These are phyloP conservation scores for Aureobasidium sp. DNA, from an alignment of 2,329 filamentous ascomycete species.

Conservation along the genomic window DNA sequence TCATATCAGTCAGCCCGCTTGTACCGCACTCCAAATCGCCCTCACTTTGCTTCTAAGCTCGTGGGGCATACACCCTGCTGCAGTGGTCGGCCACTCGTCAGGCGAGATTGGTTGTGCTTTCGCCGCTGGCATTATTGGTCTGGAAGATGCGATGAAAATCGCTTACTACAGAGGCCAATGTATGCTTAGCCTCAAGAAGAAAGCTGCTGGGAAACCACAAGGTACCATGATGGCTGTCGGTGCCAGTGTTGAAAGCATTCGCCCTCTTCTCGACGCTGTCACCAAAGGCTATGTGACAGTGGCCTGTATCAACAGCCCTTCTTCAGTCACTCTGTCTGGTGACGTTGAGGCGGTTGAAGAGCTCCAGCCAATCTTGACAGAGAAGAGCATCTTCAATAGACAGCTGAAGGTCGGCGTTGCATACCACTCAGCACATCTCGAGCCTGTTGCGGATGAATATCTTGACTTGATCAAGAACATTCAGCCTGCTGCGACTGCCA, in stretches of 20 bases:
- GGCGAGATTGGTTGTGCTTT: conserved; percentile 28
- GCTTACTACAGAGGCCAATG: conserved; percentile 19
- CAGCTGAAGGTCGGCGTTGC: neutral
- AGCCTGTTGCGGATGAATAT: neutral
- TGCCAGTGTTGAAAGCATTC: conserved; percentile 14
- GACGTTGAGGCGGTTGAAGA: conserved; percentile 19
- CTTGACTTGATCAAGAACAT: conserved; percentile 2
- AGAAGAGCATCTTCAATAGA: conserved; percentile 10
- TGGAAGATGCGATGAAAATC: conserved; percentile 16
- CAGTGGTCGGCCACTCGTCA: conserved; percentile 24
- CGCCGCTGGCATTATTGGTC: conserved; percentile 16
- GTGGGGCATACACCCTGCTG: conserved; percentile 17
- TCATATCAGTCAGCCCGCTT: conserved; percentile 37
- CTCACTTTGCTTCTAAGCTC: conserved; percentile 33
- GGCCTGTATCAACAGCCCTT: conserved; percentile 31
- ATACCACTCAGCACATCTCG: conserved; percentile 2
- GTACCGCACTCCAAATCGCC: conserved; percentile 47
- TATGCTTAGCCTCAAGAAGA: conserved; percentile 5
- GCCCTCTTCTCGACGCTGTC: conserved; percentile 15
- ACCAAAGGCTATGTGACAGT: conserved; percentile 12
- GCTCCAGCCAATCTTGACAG: conserved; percentile 3
- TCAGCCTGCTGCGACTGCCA: neutral
- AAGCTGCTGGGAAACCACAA: neutral
- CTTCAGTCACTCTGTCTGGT: conserved; percentile 38
- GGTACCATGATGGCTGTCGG: conserved; percentile 28